Percentiles rank a stretch among this genome's conserved stretches.
phyloP scores from a whole-genome alignment of 2,329 filamentous ascomycete genomes.

The Anisogramma anomala region DNA sequence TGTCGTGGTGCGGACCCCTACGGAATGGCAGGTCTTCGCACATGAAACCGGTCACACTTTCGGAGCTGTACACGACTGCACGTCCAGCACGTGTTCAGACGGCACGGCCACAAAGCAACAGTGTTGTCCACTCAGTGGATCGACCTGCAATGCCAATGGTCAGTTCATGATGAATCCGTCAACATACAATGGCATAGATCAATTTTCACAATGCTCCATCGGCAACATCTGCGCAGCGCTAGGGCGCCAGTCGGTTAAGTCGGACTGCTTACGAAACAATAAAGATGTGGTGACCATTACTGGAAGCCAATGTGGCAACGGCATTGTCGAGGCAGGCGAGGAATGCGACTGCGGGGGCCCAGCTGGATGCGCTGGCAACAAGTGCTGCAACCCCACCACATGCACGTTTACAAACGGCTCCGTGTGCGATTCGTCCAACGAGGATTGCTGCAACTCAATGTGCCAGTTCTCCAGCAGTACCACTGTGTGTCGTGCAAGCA shows the following conservation, averaged over 20 bases:
- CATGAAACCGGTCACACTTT: slow-evolving; percentile 93
- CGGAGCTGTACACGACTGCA: slow-evolving; percentile 91
- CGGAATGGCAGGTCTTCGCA: slow-evolving; percentile 91
- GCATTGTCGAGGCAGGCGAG: slow-evolving; percentile 88
- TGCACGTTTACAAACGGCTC: slow-evolving; percentile 71
- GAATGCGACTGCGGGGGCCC: slow-evolving; percentile 90
- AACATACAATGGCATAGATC: slow-evolving; percentile 57
- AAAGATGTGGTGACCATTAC: slow-evolving; percentile 69
- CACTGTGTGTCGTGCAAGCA: slow-evolving; percentile 70
- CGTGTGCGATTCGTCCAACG: slow-evolving; percentile 70
- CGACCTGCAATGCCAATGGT: slow-evolving; percentile 62
- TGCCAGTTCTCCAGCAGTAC: slow-evolving; percentile 57
- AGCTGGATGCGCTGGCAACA: slow-evolving; percentile 58
- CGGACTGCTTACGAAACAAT: slow-evolving; percentile 73
- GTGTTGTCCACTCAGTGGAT: slow-evolving; percentile 68
- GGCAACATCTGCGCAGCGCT: slow-evolving; percentile 91
- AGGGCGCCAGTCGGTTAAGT: slow-evolving; percentile 63
- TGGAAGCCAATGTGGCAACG: slow-evolving; percentile 84
- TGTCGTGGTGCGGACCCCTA: slow-evolving; percentile 71
- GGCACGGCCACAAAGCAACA: slow-evolving; percentile 39
- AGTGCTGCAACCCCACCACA: slow-evolving; percentile 73
- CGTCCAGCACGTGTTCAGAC: slow-evolving; percentile 51
- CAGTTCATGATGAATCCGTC: slow-evolving; percentile 94
- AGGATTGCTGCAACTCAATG: slow-evolving; percentile 61
- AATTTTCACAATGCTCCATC: slow-evolving; percentile 79